Conservation (phyloP, 1,284 basidiomycete species). For the Pyrrhoderma lamaoense region DNA sequence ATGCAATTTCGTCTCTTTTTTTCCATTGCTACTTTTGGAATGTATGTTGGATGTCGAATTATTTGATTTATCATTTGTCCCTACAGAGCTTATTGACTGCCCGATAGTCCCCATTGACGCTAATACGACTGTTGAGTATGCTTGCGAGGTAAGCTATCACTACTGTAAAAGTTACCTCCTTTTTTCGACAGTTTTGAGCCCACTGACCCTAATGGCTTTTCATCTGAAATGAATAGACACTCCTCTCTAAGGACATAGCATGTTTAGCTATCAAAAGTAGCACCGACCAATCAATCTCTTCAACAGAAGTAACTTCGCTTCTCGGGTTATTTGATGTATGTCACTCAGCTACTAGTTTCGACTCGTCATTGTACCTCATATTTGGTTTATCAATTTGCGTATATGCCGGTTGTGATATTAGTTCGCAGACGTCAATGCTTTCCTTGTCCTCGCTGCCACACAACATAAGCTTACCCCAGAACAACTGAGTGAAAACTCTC, state of each 20-base stretch:
- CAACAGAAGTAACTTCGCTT: slow-evolving; percentile 30
- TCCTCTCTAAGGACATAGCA: slow-evolving; percentile 51
- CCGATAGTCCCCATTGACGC: slow-evolving; percentile 56
- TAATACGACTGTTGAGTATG: slow-evolving; percentile 66
- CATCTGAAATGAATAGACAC: slow-evolving; percentile 32
- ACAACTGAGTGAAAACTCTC: slow-evolving; percentile 48
- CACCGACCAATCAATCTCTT: slow-evolving; percentile 22
- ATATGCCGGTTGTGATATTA: slow-evolving; percentile 24
- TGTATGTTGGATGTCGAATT: too few relatives aligned
- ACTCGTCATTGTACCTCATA: background rate
- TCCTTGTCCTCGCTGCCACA: slow-evolving; percentile 70
- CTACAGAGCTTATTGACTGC: slow-evolving; percentile 56
- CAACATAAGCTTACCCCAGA: slow-evolving; percentile 57
- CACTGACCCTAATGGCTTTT: too few relatives aligned
- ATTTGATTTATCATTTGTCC: background rate
- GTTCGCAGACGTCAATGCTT: slow-evolving; percentile 79
- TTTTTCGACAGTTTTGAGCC: too few relatives aligned
- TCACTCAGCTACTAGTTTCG: slow-evolving; percentile 11
- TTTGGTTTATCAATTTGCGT: background rate
- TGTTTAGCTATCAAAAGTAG: slow-evolving; percentile 52
- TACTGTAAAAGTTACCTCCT: background rate
- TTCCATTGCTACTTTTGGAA: too few relatives aligned
- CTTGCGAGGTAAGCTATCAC: slow-evolving; percentile 56
- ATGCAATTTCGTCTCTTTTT: too few relatives aligned
- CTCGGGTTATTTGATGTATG: slow-evolving; percentile 70